Percentiles rank a stretch among this genome's conserved stretches.
Conservation (phyloP, 1,284 basidiomycete genomes). For the Trametes polyzona region DNA sequence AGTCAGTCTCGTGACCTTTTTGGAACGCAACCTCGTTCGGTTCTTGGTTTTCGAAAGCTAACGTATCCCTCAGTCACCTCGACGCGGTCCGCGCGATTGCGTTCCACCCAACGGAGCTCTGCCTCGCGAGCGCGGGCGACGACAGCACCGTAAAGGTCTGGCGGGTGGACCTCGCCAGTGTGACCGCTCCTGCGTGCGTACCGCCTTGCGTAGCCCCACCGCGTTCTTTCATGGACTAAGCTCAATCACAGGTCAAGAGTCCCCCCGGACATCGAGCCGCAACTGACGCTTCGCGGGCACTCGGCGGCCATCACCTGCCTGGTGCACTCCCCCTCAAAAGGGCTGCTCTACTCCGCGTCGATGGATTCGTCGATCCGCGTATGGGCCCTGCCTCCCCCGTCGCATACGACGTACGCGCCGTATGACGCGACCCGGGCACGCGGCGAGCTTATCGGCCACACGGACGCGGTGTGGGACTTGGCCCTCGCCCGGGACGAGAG, state of each 20-base stretch:
- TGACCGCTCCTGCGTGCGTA: slow-evolving; percentile 74
- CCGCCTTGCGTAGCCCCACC: slow-evolving; percentile 17
- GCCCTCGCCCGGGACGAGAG: slow-evolving; percentile 77
- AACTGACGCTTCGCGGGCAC: slow-evolving; percentile 92
- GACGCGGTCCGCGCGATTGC: slow-evolving; percentile 91
- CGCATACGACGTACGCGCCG: slow-evolving; percentile 85
- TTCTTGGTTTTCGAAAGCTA: slow-evolving; percentile 21
- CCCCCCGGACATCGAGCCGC: slow-evolving; percentile 85
- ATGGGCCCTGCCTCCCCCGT: slow-evolving; percentile 79
- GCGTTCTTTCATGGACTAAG: slow-evolving; percentile 21
- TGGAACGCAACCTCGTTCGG: slow-evolving; percentile 15
- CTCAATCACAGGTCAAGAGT: slow-evolving; percentile 52
- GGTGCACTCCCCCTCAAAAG: slow-evolving; percentile 78
- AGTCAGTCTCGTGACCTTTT: slow-evolving; percentile 57
- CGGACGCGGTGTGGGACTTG: slow-evolving; percentile 95
- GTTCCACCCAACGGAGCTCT: slow-evolving; percentile 84
- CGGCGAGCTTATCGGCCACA: slow-evolving; percentile 88
- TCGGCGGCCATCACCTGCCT: slow-evolving; percentile 91
- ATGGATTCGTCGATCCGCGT: slow-evolving; percentile 92
- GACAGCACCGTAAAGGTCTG: slow-evolving; percentile 97
- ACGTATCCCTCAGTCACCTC: slow-evolving; percentile 70
- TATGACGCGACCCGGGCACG: slow-evolving; percentile 81
- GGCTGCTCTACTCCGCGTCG: slow-evolving; percentile 88
- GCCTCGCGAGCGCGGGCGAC: slow-evolving; percentile 90
- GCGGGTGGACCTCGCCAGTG: slow-evolving; percentile 77